phyloP scores from a whole-genome alignment of 2,329 filamentous ascomycete genomes.

The Neofusicoccum kwambonambiense region DNA sequence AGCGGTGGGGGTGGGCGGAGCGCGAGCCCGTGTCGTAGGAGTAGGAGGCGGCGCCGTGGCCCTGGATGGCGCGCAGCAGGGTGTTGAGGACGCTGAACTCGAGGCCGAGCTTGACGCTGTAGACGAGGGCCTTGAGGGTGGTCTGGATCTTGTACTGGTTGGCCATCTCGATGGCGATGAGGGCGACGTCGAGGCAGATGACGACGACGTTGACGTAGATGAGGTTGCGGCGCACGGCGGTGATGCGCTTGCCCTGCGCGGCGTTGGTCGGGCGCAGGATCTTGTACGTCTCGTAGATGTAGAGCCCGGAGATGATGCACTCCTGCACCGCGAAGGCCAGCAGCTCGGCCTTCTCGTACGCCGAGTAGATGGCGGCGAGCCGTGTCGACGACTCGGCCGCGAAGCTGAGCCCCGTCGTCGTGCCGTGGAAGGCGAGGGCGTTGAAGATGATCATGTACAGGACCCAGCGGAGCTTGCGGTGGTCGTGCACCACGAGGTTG shows the following conservation, averaged over 20 bases:
- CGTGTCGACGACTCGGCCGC: constrained; percentile 47
- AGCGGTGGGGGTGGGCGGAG: not conserved
- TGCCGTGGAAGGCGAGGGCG: constrained; percentile 53
- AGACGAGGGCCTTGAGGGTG: not conserved
- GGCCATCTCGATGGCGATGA: constrained; percentile 26
- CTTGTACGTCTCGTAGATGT: not conserved
- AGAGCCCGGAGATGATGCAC: constrained; percentile 24
- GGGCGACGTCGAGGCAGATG: constrained; percentile 36
- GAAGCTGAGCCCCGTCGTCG: constrained; percentile 56
- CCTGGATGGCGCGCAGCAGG: not conserved
- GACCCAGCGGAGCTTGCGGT: constrained; percentile 49
- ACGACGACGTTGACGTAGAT: constrained; percentile 39
- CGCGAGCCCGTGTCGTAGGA: not conserved
- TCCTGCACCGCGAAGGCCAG: constrained; percentile 44
- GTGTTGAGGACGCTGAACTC: constrained; percentile 8
- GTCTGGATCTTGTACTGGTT: constrained; percentile 4
- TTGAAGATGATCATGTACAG: constrained; percentile 60
- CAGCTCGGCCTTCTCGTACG: constrained; percentile 49
- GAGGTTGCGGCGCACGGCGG: constrained; percentile 31
- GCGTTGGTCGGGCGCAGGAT: not conserved
- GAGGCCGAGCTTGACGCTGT: constrained; percentile 7
- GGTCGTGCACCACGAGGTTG: constrained; percentile 58
- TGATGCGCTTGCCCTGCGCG: constrained; percentile 23
- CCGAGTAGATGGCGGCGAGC: constrained; percentile 36
- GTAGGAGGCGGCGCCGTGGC: not conserved